These are phyloP conservation scores for Handroanthus guayacan DNA, from an alignment of 257 asterid genomes.

Conservation along the genomic window DNA sequence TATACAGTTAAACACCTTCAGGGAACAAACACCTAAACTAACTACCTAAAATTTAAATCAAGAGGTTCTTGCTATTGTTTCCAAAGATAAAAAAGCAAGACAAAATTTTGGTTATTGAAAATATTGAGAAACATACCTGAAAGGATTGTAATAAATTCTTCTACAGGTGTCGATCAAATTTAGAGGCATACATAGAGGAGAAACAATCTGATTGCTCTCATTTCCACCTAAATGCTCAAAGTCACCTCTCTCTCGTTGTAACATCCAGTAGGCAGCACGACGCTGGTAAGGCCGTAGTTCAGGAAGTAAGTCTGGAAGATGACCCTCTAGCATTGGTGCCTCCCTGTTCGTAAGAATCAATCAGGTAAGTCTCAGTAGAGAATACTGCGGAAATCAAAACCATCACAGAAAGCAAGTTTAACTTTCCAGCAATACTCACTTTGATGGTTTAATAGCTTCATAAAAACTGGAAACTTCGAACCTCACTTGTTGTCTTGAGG, in stretches of 20 bases:
- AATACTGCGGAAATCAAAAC: conserved; percentile 20
- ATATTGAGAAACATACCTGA: conserved; percentile 63
- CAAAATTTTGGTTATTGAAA: conserved; percentile 24
- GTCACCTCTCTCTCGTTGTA: conserved; percentile 81
- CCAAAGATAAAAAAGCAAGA: conserved; percentile 29
- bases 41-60: conserved; percentile 6
- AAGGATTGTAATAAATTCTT: conserved; percentile 86
- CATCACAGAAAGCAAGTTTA: conserved; percentile 20
- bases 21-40: neutral
- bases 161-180: conserved; percentile 68
- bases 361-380: conserved; percentile 32
- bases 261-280: conserved; percentile 99
- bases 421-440: conserved; percentile 59
- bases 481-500: conserved; percentile 48
- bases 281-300: conserved; percentile 96
- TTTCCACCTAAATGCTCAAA: conserved; percentile 46
- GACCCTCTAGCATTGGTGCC: conserved; percentile 76
- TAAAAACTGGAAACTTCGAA: conserved; percentile 86
- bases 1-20: conserved; percentile 16
- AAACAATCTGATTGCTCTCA: conserved; percentile 53
- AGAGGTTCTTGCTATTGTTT: conserved; percentile 9
- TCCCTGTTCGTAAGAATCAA: conserved; percentile 57
- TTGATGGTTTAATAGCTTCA: conserved; percentile 95
- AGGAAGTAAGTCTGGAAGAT: conserved; percentile 78
- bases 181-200: conserved; percentile 87